These are phyloP conservation scores for Eimeria brunetti DNA, from an alignment of 169 alveolate genomes.

Conservation along the genomic window DNA sequence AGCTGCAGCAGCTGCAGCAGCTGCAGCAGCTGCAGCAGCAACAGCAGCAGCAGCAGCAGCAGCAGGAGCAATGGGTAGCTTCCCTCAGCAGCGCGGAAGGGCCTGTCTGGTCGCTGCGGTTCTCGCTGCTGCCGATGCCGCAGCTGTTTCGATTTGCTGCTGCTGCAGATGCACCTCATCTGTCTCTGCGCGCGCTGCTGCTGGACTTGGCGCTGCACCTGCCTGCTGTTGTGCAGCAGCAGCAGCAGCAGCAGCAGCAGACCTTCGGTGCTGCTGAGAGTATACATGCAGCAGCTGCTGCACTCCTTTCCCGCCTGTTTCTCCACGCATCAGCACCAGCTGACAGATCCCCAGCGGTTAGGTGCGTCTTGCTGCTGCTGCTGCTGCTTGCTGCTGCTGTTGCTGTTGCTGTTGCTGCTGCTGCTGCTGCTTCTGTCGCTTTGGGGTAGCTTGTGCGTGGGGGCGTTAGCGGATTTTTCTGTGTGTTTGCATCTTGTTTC, in stretches of 20 bases:
- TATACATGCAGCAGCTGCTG: conserved; percentile 60
- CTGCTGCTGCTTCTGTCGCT: not conserved
- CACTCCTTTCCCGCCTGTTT: conserved; percentile 40
- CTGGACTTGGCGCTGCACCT: conserved; percentile 64
- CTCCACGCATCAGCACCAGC: not conserved
- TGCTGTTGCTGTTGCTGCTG: conserved; percentile 1
- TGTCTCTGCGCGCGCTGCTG: conserved; percentile 60
- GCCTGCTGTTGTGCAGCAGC: conserved; percentile 28
- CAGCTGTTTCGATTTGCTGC: conserved; percentile 49
- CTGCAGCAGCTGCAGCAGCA: conserved; percentile 52
- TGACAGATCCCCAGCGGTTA: not conserved
- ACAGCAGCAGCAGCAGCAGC: conserved; percentile 22
- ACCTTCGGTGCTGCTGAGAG: conserved; percentile 11
- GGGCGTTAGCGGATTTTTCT: not conserved
- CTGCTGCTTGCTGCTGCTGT: conserved; percentile 43
- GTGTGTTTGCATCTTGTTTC: not conserved
- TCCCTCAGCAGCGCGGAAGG: conserved; percentile 1
- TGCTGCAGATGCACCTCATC: conserved; percentile 58
- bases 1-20: conserved; percentile 19
- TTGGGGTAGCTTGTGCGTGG: not conserved
- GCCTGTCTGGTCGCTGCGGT: conserved; percentile 28
- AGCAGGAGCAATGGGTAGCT: conserved; percentile 38
- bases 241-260: conserved; percentile 77
- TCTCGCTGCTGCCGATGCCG: conserved; percentile 60
- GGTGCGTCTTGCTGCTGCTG: conserved; percentile 46